Base-by-base conservation (phyloP, 169 alveolate genomes). In the Plasmodium relictum region DNA sequence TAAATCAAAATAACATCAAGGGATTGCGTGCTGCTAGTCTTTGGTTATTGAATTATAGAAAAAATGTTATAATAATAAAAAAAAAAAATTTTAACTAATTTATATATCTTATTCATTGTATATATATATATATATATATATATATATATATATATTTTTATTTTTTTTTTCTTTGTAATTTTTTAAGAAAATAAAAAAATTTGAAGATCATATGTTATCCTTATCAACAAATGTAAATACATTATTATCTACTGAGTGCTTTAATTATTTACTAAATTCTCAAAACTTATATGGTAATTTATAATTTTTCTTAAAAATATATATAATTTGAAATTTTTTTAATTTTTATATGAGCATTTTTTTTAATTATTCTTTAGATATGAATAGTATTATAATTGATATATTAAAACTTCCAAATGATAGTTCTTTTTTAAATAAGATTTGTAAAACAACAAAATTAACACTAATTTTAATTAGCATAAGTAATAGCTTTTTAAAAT, bases 381-480 rank as follows among this genome's bases (percentile, higher is more conserved):
- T 80, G 74, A 80, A 68, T 48, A 66, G 41, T 22, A 80, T 80
- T 16, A 80, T 80, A 66, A 39, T 24, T 48, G 72, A 62, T 42
- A 80, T 80, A 20, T 39, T 80, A 41, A 80, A 80, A 39, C 54
- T 80, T 10, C 90, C 90, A 6, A 14, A 22, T 42, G 37, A 31
- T 14, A 80, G 22, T 69, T 66, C 83, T 24, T 50, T 80, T 56
- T 56, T 80, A 66, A 68, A 31, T 61, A 80, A 80, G 37, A 80
- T 80, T 52, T 80, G 90, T 59, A 66, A 71, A 68, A 80, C 80
- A 16, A 80, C 90, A 0, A 80, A 80, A 63, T 45, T 80, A 54
- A 31, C 90, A 61, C 50, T 80, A 42, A 80, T 80, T 52, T 68
- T 80, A 61, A 80, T 80, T 80, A 68, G 90, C 41, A 80, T 80